A percentile compares a stretch with the other conserved stretches of the same genome.
Conservation (phyloP, 441 rosid species). For the Eruca vesicaria region DNA sequence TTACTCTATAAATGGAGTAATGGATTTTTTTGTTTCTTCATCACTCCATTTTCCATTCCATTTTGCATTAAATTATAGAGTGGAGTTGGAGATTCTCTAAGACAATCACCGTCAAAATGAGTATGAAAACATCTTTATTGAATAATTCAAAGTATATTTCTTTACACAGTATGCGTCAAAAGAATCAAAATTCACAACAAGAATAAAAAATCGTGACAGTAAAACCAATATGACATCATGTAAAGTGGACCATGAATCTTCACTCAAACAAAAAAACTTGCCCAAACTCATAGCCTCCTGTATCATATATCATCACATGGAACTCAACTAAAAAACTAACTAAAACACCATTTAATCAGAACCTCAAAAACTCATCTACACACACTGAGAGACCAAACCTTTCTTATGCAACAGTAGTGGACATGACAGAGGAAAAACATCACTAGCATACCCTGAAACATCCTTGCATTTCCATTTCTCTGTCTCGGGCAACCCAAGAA, state of each 20-base stretch:
- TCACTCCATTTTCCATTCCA: no score
- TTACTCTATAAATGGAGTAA: no score
- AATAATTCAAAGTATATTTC: constrained; percentile 11
- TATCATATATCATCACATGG: constrained; percentile 1
- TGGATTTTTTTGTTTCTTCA: no score
- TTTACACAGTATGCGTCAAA: constrained; percentile 6
- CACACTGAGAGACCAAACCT: constrained; percentile 42
- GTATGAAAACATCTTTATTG: not conserved
- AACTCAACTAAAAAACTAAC: not conserved
- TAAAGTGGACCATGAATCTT: constrained; percentile 23
- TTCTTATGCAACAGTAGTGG: constrained; percentile 53
- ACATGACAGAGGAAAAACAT: constrained; percentile 64
- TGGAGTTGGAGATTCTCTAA: no score
- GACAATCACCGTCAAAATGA: no score
- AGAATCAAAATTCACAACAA: constrained; percentile 16
- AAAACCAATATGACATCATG: not conserved
- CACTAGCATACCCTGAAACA: constrained; percentile 59
- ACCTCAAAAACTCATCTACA: constrained; percentile 7
- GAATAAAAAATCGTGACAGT: not conserved
- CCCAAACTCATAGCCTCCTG: constrained; percentile 24
- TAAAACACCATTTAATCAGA: not conserved
- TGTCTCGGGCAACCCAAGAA: constrained; percentile 45
- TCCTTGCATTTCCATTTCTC: constrained; percentile 76
- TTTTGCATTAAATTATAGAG: no score
- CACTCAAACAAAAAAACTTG: constrained; percentile 14